Base-by-base conservation (phyloP, 805 yeast species). In the Priceomyces carsonii region DNA sequence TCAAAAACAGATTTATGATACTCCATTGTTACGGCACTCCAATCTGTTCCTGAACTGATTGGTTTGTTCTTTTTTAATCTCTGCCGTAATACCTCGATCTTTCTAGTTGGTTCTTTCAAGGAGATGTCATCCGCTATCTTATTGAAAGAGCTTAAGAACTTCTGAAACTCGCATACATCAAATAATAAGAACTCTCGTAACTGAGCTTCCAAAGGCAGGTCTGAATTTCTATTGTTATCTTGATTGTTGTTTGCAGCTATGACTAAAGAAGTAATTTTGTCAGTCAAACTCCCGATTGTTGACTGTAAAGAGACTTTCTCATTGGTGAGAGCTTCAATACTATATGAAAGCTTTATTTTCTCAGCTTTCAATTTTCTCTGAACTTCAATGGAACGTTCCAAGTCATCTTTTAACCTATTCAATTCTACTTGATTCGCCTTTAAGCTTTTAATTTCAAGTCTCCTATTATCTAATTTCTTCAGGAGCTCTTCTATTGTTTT, bases 51-150 rank as follows among this genome's bases (percentile, higher is more conserved):
- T 3, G 25, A 15, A 8, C 18, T 12, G 13, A 24, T 19, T 15
- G 18, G 33, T 26, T 36, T 29, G 17, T 27, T 17, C 15, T 19
- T 21, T 16, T 16, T 21, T 9, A 29, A n/a, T 19, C 17, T 29
- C 8, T 20, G 33, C 19, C 26, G 20, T 19, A 36, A 29, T 9
- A 13, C n/a, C 17, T 67, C 63, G 18, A 81, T 57, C 45, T 80
- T 75, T 15, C 63, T 62, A 15, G 69, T 65, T 6, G 87, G 83
- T 36, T 79, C 85, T n/a, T 63, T 61, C 12, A 80, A 67, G 0
- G 87, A 80, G 3, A 66, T 48, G 34, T 73, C 75, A 40, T 82
- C 87, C 3, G 82, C 66, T 2, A 81, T 69, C 42, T 73, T 71
- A 25, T 73, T 69, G 38, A 80, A 71, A 1, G 75, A 65, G 13